Evolutionary conservation across 768 basidiomycete species (phyloP), one percentile per base, ranked within the genome.

Genomic region (Boletus tylopilopsis): DNA sequence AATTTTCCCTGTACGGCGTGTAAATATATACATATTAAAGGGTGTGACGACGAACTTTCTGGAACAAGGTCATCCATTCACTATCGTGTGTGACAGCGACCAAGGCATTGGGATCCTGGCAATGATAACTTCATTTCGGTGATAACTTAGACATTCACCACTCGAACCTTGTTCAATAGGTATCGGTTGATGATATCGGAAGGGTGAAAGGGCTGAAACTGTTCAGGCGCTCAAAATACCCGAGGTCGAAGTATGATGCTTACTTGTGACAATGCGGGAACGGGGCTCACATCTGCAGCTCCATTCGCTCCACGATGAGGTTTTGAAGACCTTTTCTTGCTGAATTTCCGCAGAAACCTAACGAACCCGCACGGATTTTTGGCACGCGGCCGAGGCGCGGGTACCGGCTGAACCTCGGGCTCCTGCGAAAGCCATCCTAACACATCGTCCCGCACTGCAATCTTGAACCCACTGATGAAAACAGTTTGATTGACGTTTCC

Each of bases 381-480:
- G n/a, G n/a, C n/a, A 15, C 18, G 47, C 7, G n/a, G n/a, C 13
- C 12, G 34, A 18, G 29, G 1, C 11, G 19, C 13, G 22, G 47
- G 40, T 1, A 49, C 13, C 2, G 9, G 29, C 16, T 22, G 33
- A 10, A 34, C 13, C 2, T 33, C 23, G 4, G 30, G 30, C 10
- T 21, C 10, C 25, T 8, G 32, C 35, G 44, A 19, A 7, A 24
- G 8, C 24, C 18, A 36, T 23, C 34, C 24, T 5, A 45, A 15
- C 13, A 45, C 24, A 16, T 27, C 44, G 1, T 45, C 34, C 9
- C 39, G 22, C 6, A 49, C 36, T 30, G 46, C 27, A 16, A 56
- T 50, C 32, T 53, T 61, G 36, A 59, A 62, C 2, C 60, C 61
- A 2, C 47, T 44, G 12, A 61, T 50, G 30, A 53, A 57, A 10